A percentile compares a stretch with the other conserved stretches of the same genome.
Conservation (phyloP, 176 grass and related monocot genomes). For the Rhynchospora tenuis region DNA sequence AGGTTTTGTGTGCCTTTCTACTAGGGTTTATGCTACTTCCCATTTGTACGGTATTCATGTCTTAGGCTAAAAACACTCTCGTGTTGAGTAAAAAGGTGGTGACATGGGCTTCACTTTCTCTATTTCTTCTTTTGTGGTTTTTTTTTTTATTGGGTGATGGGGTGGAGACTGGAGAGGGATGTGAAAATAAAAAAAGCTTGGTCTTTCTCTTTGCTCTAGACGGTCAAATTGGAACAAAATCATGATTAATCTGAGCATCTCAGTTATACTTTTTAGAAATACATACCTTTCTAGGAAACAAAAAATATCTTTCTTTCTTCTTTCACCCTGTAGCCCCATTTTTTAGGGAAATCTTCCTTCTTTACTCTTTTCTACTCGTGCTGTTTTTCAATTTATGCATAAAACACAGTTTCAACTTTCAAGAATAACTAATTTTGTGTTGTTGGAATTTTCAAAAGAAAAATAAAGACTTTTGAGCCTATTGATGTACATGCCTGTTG, state of each 20-base stretch:
- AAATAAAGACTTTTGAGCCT: background rate
- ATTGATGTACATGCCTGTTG: background rate
- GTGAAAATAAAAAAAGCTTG: slow-evolving; percentile 2
- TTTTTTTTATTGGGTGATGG: background rate
- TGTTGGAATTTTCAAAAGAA: background rate
- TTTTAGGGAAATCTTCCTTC: background rate
- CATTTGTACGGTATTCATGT: background rate
- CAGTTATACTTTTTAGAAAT: slow-evolving; percentile 15
- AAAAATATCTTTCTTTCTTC: background rate
- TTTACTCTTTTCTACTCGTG: background rate
- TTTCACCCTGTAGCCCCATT: background rate
- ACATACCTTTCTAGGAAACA: slow-evolving; percentile 15
- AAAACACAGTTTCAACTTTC: background rate
- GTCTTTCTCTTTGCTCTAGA: slow-evolving; percentile 26
- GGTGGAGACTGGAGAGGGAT: background rate
- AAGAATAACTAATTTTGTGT: background rate
- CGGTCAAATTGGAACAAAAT: slow-evolving; percentile 25
- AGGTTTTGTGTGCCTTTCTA: background rate
- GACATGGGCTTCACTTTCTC: background rate
- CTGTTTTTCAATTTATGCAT: slow-evolving; percentile 3
- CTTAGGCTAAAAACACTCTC: background rate
- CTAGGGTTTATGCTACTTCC: background rate
- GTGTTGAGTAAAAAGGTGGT: background rate
- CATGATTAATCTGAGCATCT: background rate
- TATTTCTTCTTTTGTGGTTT: background rate